Percentiles rank a stretch among this genome's conserved stretches.
These are phyloP conservation scores for Austroboletus novae-zelandiae DNA, from an alignment of 1,284 basidiomycete species.

Conservation along the genomic window DNA sequence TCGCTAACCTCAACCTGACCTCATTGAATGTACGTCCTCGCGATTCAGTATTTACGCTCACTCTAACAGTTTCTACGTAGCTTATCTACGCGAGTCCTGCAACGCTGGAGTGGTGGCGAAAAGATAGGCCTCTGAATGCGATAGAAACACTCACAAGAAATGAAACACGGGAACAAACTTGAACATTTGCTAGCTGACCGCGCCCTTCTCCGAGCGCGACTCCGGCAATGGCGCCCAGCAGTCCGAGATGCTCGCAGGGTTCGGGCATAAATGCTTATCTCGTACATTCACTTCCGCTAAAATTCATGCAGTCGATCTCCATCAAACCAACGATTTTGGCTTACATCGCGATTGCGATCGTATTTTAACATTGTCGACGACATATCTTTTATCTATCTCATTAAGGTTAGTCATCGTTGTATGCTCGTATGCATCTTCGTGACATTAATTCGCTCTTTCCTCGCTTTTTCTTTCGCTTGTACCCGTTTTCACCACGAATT, in stretches of 20 bases:
- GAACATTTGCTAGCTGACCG: neutral
- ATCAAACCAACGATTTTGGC: neutral
- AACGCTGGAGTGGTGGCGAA: neutral
- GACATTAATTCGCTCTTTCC: neutral
- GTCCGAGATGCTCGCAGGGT: neutral
- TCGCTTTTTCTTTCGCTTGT: too few relatives aligned
- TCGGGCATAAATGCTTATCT: neutral
- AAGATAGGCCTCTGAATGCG: neutral
- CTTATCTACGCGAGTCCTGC: neutral
- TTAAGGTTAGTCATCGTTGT: neutral
- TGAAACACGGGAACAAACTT: neutral
- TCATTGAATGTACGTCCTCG: too few relatives aligned
- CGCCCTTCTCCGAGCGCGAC: neutral
- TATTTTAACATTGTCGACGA: neutral
- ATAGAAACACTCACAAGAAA: neutral
- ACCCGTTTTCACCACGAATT: too few relatives aligned
- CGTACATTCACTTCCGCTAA: neutral
- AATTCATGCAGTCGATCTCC: neutral
- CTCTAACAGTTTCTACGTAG: neutral
- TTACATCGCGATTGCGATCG: neutral
- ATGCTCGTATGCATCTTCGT: neutral
- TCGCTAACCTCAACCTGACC: too few relatives aligned
- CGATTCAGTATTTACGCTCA: too few relatives aligned
- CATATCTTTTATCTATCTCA: neutral
- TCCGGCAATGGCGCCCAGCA: neutral